Evolutionary conservation across 2,329 filamentous ascomycete genomes (phyloP), one percentile per base, ranked within the genome.

Genomic region (Fusarium sp.): DNA sequence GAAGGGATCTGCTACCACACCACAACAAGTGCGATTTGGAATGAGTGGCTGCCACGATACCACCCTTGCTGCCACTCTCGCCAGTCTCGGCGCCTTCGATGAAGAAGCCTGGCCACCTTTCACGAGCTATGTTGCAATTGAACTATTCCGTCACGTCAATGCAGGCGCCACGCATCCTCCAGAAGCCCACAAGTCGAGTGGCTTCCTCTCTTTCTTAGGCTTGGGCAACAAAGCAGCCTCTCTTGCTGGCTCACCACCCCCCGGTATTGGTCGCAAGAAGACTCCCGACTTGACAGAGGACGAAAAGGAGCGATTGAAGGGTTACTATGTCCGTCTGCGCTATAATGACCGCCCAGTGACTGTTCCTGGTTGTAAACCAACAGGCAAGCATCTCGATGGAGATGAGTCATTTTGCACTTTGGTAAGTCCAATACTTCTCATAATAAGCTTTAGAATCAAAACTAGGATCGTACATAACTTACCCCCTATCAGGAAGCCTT

Each of bases 1-100:
- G 13, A 76, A 79, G 71, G 76, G 83, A 60, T 72, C 83, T 73
- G 41, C 50, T 30, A 41, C 50, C 38, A 46, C 49, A 79, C 77
- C 58, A 66, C 80, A 75, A 73, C 86, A 73, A 70, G 86, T 96
- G 75, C 92, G 91, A 69, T 91, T 98, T 71, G 91, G 90, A 18
- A 84, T 98, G 76, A 93, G 90, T 72, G 95, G 95, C 35, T 97
- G 95, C 77, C 95, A 98, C 81, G 95, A 98, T 78, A 98, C 96
- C 4, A 98, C 96, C 1, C 87, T 99, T 8, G 96, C 93, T 5
- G 93, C 88, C 3, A 85, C 94, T 3, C 83, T 99, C 32, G 84
- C 91, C 18, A 93, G 93, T 72, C 81, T 98, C 10, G 96, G 95
- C 5, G 92, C 92, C 5, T 96, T 93, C 78, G 85, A 93, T 44